Evolutionary conservation across 257 asterid species (phyloP).

Genomic region (Penstemon barbatus): DNA sequence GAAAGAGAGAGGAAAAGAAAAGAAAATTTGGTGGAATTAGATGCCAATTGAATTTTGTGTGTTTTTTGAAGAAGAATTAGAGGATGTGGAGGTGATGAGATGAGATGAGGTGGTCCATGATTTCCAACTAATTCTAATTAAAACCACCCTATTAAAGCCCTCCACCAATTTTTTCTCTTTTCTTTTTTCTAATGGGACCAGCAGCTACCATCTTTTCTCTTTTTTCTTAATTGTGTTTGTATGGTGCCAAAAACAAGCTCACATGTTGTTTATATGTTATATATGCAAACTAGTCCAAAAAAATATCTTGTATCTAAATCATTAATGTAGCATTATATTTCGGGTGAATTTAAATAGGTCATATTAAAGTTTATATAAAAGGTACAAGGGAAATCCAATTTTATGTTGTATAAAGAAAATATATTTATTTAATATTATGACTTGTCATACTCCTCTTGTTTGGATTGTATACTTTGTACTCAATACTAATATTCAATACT

Average conservation of each 20-base stretch:
- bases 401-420: no score
- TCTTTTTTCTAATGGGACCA: slow-evolving; percentile 58
- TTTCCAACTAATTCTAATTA: slow-evolving; percentile 79
- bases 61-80: slow-evolving; percentile 3
- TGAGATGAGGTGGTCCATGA: slow-evolving; percentile 79
- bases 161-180: slow-evolving; percentile 44
- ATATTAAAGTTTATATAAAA: background rate
- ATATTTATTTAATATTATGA: background rate
- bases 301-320: slow-evolving; percentile 4
- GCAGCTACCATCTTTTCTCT: slow-evolving; percentile 40
- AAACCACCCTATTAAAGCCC: slow-evolving; percentile 53
- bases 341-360: slow-evolving; percentile 13
- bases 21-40: slow-evolving; percentile 38
- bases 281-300: slow-evolving; percentile 16
- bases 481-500: no score
- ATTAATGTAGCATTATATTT: slow-evolving; percentile 19
- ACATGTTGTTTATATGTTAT: slow-evolving; percentile 32
- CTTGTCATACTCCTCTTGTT: background rate
- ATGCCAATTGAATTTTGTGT: slow-evolving; percentile 43
- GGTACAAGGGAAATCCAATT: background rate
- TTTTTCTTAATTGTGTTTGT: slow-evolving; percentile 18
- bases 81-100: slow-evolving; percentile 50
- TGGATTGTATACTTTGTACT: background rate
- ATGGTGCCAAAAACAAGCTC: slow-evolving; percentile 30
- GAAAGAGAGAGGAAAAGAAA: background rate